phyloP scores from a whole-genome alignment of 2,329 filamentous ascomycete genomes.

The Phaeomoniella chlamydospora region DNA sequence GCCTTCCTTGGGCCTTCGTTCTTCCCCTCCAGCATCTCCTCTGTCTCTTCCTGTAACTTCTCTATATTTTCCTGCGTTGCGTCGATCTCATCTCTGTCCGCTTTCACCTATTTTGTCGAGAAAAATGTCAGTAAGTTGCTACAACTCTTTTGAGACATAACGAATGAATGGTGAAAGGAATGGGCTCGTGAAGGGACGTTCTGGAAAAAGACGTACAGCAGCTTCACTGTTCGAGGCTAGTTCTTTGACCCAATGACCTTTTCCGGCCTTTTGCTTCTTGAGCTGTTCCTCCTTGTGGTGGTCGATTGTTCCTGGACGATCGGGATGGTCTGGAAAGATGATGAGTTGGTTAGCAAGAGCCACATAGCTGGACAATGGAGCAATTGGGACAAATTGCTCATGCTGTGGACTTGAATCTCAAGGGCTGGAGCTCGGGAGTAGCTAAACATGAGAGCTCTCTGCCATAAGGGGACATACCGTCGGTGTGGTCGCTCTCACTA shows the following conservation, averaged over 20 bases:
- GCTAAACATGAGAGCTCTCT: too few relatives aligned
- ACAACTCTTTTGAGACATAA: too few relatives aligned
- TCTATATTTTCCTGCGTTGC: slow-evolving; percentile 1
- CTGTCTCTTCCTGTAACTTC: slow-evolving; percentile 1
- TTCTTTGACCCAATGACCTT: slow-evolving; percentile 13
- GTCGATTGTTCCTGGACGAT: slow-evolving; percentile 9
- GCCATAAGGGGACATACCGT: too few relatives aligned
- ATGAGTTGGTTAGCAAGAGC: background rate
- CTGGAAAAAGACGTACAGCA: background rate
- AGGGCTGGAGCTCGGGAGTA: background rate
- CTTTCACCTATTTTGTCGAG: slow-evolving; percentile 3
- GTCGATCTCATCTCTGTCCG: slow-evolving; percentile 1
- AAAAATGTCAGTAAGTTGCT: too few relatives aligned
- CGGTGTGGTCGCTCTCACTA: slow-evolving; percentile 6
- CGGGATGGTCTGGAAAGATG: slow-evolving; percentile 7
- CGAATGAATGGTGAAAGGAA: background rate
- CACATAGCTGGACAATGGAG: background rate
- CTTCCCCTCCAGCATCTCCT: background rate
- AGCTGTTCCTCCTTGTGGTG: slow-evolving; percentile 5
- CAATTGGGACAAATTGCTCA: background rate
- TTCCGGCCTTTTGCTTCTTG: slow-evolving; percentile 4
- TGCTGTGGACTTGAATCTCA: background rate
- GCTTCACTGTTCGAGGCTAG: slow-evolving; percentile 9
- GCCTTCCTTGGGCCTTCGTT: background rate
- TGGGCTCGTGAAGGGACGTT: background rate